These are phyloP conservation scores for Geotrichum bryndzae DNA, from an alignment of 1,139 yeast genomes.

Conservation along the genomic window DNA sequence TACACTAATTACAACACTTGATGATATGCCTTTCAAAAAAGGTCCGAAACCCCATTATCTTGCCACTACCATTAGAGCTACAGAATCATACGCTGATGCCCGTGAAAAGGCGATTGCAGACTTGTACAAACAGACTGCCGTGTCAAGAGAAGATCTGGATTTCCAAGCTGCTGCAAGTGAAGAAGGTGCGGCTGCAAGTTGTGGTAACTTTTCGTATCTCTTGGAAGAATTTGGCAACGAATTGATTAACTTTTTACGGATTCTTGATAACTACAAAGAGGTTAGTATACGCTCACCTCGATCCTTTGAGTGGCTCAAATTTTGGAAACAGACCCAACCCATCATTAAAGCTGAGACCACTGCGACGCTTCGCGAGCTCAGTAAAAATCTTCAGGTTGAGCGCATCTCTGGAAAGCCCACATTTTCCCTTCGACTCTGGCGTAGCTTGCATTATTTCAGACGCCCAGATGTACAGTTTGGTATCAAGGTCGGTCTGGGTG, in stretches of 20 bases:
- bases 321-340: constrained; percentile 38
- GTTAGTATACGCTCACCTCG: constrained; percentile 28
- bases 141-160: constrained; percentile 32
- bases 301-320: constrained; percentile 49
- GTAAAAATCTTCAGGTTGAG: constrained; percentile 7
- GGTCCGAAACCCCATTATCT: constrained; percentile 42
- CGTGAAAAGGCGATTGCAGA: constrained; percentile 53
- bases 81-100: constrained; percentile 49
- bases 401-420: constrained; percentile 5
- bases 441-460: constrained; percentile 41
- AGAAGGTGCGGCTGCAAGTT: constrained; percentile 79
- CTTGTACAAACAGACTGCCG: constrained; percentile 55
- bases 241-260: constrained; percentile 44
- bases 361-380: constrained; percentile 1
- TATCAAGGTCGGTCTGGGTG: constrained; percentile 72
- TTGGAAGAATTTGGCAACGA: constrained; percentile 60
- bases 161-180: constrained; percentile 51
- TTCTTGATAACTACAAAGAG: constrained; percentile 43
- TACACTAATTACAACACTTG: constrained; percentile 57
- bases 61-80: constrained; percentile 48
- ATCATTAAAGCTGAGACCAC: neutral
- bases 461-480: constrained; percentile 74
- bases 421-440: constrained; percentile 38
- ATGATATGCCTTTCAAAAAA: constrained; percentile 53
- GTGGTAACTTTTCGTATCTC: constrained; percentile 71